A percentile compares a stretch with the other conserved stretches of the same genome.
These are phyloP conservation scores for Penicillium subrubescens DNA, from an alignment of 495 filamentous ascomycete species.

Conservation along the genomic window DNA sequence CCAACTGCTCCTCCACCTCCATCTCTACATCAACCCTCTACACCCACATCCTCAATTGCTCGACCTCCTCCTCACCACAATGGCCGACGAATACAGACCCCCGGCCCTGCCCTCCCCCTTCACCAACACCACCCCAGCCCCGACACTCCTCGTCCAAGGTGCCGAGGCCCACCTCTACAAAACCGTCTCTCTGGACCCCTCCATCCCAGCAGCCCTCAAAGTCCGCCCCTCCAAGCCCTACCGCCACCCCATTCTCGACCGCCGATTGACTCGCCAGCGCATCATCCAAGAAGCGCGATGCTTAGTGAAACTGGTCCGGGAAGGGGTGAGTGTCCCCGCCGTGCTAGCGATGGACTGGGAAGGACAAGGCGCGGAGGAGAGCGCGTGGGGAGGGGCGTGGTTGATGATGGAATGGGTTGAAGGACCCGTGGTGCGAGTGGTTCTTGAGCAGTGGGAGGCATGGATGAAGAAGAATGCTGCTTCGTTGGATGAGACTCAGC, in stretches of 20 bases:
- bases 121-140: constrained; percentile 57
- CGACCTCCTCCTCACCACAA: constrained; percentile 3
- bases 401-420: constrained; percentile 89
- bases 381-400: constrained; percentile 70
- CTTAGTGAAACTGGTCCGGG: constrained; percentile 69
- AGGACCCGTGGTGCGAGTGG: constrained; percentile 67
- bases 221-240: constrained; percentile 91
- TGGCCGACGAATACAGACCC: constrained; percentile 34
- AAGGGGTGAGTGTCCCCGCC: constrained; percentile 77
- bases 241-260: constrained; percentile 88
- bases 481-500: constrained; percentile 24
- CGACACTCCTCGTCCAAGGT: constrained; percentile 78
- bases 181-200: constrained; percentile 73
- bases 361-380: constrained; percentile 29
- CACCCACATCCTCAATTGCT: constrained; percentile 1
- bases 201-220: constrained; percentile 79
- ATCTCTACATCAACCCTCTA: background rate
- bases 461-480: constrained; percentile 37
- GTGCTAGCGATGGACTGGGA: constrained; percentile 76
- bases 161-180: constrained; percentile 94
- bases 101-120: constrained; percentile 67
- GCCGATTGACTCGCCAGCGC: constrained; percentile 80
- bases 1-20: background rate
- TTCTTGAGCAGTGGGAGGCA: constrained; percentile 65
- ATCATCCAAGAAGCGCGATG: constrained; percentile 86